These are phyloP conservation scores for Termitomyces sp. DNA, from an alignment of 768 basidiomycete species.

Conservation along the genomic window DNA sequence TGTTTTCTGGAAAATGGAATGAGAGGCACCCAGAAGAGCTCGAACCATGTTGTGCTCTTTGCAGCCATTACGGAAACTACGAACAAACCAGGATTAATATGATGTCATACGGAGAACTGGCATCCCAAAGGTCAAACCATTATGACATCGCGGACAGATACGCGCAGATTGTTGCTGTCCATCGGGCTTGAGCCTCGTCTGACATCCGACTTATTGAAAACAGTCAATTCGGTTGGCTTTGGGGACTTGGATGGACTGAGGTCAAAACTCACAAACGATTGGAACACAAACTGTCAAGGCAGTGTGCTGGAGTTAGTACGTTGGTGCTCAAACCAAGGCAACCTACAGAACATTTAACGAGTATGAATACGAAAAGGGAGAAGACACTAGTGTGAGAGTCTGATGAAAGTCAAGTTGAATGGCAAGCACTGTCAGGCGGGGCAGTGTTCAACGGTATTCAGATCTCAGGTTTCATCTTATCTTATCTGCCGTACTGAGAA, in stretches of 20 bases:
- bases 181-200: conserved; percentile 54
- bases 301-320: background rate
- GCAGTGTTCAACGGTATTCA: background rate
- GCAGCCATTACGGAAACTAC: conserved; percentile 59
- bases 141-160: conserved; percentile 70
- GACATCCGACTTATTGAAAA: conserved; percentile 55
- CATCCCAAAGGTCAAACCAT: conserved; percentile 44
- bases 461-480: background rate
- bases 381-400: background rate
- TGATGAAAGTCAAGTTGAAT: background rate
- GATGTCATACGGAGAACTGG: background rate
- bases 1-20: conserved; percentile 59
- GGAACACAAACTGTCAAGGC: conserved; percentile 55
- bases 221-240: background rate
- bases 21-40: conserved; percentile 71
- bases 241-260: background rate
- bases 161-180: conserved; percentile 44
- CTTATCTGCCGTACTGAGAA: background rate
- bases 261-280: conserved; percentile 38
- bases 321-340: background rate
- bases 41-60: conserved; percentile 70
- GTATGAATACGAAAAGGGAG: background rate
- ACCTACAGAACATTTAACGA: conserved; percentile 22
- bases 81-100: background rate
- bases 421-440: background rate